Conservation (phyloP, 2,329 filamentous ascomycete species). For the Venturia effusa region DNA sequence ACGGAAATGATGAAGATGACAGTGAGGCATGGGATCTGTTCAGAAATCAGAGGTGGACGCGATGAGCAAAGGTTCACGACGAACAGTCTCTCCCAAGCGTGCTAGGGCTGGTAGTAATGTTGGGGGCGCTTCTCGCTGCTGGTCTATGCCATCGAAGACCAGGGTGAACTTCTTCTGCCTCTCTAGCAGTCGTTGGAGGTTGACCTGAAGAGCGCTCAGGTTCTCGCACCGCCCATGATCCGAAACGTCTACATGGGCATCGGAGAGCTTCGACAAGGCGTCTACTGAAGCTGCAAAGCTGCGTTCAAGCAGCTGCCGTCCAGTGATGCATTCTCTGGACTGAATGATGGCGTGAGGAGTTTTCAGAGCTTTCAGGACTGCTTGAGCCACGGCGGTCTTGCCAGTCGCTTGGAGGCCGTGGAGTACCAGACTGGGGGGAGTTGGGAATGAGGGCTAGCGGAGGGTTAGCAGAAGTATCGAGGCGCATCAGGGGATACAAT, state of each 20-base stretch:
- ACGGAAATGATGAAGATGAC: conserved; percentile 67
- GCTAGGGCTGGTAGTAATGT: conserved; percentile 74
- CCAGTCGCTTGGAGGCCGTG: conserved; percentile 82
- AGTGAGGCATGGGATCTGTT: conserved; percentile 66
- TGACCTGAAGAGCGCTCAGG: conserved; percentile 5
- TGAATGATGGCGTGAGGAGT: conserved; percentile 52
- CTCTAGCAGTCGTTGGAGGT: neutral
- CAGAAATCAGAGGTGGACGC: neutral
- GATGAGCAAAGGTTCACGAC: conserved; percentile 18
- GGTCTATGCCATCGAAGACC: conserved; percentile 81
- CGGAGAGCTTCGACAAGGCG: conserved; percentile 24
- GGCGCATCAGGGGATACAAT: conserved; percentile 3
- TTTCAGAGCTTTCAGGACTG: conserved; percentile 44
- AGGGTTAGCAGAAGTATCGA: conserved; percentile 15
- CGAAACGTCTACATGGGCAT: neutral
- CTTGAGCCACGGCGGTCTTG: conserved; percentile 61
- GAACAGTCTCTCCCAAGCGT: conserved; percentile 67
- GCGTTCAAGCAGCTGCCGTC: conserved; percentile 65
- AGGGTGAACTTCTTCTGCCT: conserved; percentile 70
- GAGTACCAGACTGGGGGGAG: conserved; percentile 62
- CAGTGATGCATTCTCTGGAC: conserved; percentile 67
- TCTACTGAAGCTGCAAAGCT: conserved; percentile 40
- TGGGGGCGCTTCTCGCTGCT: conserved; percentile 65
- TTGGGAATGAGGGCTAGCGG: conserved; percentile 51
- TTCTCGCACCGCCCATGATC: conserved; percentile 40